Percentiles rank a stretch among this genome's conserved stretches.
Conservation (phyloP, 1,284 basidiomycete genomes). For the Ganoderma boninense region DNA sequence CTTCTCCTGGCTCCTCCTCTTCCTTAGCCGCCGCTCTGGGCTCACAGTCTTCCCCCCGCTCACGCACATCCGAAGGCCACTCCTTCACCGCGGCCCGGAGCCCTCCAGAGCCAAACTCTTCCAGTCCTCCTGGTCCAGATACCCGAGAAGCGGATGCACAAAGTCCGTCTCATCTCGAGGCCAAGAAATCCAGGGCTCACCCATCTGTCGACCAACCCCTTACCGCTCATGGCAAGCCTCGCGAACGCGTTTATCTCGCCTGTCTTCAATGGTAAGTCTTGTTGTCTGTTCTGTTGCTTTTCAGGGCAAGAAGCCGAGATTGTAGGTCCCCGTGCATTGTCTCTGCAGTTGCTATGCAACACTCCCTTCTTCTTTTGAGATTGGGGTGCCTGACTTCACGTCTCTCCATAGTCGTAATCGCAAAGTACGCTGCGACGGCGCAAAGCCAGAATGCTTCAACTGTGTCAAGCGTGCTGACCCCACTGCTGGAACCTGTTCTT, state of each 20-base stretch:
- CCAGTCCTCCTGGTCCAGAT: not conserved
- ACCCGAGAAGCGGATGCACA: not conserved
- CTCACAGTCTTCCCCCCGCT: not conserved
- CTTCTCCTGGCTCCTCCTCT: not conserved
- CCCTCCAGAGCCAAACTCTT: not conserved
- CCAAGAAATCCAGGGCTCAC: not conserved
- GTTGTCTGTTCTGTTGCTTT: not conserved
- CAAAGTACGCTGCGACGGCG: slow-evolving; percentile 83
- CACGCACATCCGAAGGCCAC: not conserved
- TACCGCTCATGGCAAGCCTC: slow-evolving; percentile 27
- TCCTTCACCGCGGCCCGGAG: not conserved
- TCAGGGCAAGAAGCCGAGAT: not conserved
- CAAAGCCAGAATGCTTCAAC: slow-evolving; percentile 75
- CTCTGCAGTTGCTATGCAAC: not conserved
- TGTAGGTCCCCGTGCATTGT: not conserved
- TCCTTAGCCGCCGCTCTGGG: not conserved
- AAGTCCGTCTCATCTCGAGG: not conserved
- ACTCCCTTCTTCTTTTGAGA: not conserved
- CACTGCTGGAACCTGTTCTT: slow-evolving; percentile 44
- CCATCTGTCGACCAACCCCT: slow-evolving; percentile 16
- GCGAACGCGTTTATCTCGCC: slow-evolving; percentile 27
- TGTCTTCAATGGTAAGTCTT: slow-evolving; percentile 24
- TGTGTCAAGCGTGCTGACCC: slow-evolving; percentile 56
- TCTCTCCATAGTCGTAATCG: slow-evolving; percentile 63
- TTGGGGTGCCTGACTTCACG: not conserved